Percentiles rank a stretch among this genome's conserved stretches.
phyloP scores from a whole-genome alignment of 768 basidiomycete genomes.

The Termitomyces heimii region DNA sequence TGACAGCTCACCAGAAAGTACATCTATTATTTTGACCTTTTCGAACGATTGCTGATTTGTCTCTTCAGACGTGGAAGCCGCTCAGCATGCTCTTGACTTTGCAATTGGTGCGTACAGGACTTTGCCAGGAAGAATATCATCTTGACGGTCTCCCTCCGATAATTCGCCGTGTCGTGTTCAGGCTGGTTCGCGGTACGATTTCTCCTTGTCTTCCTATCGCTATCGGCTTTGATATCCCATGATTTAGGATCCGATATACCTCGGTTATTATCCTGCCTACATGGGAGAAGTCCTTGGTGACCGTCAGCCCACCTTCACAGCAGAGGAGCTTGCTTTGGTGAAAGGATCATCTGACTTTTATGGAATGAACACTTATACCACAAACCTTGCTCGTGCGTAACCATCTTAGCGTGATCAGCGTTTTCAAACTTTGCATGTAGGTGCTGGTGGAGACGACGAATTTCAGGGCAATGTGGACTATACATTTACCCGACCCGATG shows the following conservation, averaged over 20 bases:
- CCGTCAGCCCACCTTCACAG: slow-evolving; percentile 53
- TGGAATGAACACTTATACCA: slow-evolving; percentile 70
- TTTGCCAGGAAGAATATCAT: neutral
- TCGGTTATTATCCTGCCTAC: slow-evolving; percentile 60
- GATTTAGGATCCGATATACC: slow-evolving; percentile 58
- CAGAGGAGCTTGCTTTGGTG: slow-evolving; percentile 50
- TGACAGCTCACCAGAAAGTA: slow-evolving; percentile 63
- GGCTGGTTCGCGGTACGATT: slow-evolving; percentile 54
- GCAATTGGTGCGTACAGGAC: slow-evolving; percentile 47
- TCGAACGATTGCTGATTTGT: neutral
- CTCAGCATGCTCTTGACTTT: slow-evolving; percentile 67
- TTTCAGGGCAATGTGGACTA: slow-evolving; percentile 57
- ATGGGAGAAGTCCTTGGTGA: slow-evolving; percentile 51
- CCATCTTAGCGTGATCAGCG: neutral
- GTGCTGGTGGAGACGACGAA: slow-evolving; percentile 55
- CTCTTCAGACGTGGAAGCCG: slow-evolving; percentile 53
- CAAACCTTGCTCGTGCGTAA: slow-evolving; percentile 50
- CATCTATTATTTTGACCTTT: neutral
- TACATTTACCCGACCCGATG: slow-evolving; percentile 58
- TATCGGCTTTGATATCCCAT: slow-evolving; percentile 6
- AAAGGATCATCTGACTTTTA: slow-evolving; percentile 67
- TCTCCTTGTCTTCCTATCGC: neutral
- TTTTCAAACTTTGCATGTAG: slow-evolving; percentile 20
- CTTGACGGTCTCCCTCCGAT: slow-evolving; percentile 15
- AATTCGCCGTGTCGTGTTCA: slow-evolving; percentile 23